Evolutionary conservation across 169 alveolate genomes (phyloP).

Genomic region (Plasmodium adleri): DNA sequence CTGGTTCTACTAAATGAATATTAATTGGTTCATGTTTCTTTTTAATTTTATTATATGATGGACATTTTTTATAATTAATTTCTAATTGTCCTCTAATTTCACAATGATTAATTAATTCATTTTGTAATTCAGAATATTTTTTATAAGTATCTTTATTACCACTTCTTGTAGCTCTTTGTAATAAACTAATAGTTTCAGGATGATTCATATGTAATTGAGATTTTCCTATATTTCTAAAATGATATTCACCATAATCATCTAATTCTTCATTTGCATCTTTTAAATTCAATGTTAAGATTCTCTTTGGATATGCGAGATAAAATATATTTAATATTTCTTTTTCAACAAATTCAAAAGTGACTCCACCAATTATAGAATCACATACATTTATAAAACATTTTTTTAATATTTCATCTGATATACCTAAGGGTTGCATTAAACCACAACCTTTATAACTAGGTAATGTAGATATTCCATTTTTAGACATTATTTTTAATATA

Average conservation of each 20-base stretch:
- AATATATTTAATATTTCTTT: constrained; percentile 73
- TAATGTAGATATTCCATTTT: constrained; percentile 84
- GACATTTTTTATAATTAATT: constrained; percentile 78
- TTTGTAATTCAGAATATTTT: constrained; percentile 76
- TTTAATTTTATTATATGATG: constrained; percentile 76
- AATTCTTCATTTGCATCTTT: constrained; percentile 79
- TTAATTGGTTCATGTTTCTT: constrained; percentile 82
- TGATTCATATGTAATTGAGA: constrained; percentile 83
- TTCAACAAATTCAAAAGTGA: constrained; percentile 72
- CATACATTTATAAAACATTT: constrained; percentile 73
- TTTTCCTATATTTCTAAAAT: constrained; percentile 80
- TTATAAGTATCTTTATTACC: constrained; percentile 77
- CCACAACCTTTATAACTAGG: constrained; percentile 85
- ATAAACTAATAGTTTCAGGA: constrained; percentile 83
- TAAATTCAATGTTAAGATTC: constrained; percentile 75
- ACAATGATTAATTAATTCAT: constrained; percentile 80
- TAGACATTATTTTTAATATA: constrained; percentile 84
- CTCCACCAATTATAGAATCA: constrained; percentile 77
- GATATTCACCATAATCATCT: constrained; percentile 83
- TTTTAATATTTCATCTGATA: constrained; percentile 75
- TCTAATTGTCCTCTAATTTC: constrained; percentile 85
- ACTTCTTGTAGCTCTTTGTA: constrained; percentile 81
- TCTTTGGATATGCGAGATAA: constrained; percentile 78
- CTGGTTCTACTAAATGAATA: constrained; percentile 77
- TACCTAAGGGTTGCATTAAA: constrained; percentile 80